Conservation (phyloP, 2,329 filamentous ascomycete genomes). For the Eutypa lata region DNA sequence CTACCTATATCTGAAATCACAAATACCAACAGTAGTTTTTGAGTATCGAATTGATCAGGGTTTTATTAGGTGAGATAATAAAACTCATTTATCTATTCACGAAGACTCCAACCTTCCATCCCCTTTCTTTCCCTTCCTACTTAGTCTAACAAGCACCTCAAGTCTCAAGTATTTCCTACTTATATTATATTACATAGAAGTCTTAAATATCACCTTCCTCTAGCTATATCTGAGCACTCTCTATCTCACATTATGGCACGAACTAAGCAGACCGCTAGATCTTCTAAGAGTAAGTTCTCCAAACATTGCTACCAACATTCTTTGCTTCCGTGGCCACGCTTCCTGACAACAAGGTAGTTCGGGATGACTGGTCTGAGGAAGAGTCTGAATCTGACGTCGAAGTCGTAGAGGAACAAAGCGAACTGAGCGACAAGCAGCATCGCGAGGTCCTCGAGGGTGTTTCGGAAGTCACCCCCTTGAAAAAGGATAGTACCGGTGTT, state of each 20-base stretch:
- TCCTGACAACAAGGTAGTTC: neutral
- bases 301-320: neutral
- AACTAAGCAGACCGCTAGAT: neutral
- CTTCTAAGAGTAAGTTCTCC: neutral
- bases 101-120: too few species aligned
- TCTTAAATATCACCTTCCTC: neutral
- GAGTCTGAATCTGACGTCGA: neutral
- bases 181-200: too few species aligned
- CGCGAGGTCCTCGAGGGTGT: slow-evolving; percentile 7
- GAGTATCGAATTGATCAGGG: too few species aligned
- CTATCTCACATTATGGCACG: neutral
- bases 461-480: slow-evolving; percentile 4
- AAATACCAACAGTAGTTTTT: too few species aligned
- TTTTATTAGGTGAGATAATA: too few species aligned
- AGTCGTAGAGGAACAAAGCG: neutral
- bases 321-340: neutral
- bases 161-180: too few species aligned
- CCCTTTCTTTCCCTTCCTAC: too few species aligned
- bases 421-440: neutral
- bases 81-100: too few species aligned
- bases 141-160: too few species aligned
- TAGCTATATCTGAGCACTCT: neutral
- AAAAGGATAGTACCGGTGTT: slow-evolving; percentile 5
- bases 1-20: too few species aligned
- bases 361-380: neutral